Evolutionary conservation across 1,284 basidiomycete species (phyloP), one percentile per base, ranked within the genome.

Genomic region (Fomitiporia mediterranea): DNA sequence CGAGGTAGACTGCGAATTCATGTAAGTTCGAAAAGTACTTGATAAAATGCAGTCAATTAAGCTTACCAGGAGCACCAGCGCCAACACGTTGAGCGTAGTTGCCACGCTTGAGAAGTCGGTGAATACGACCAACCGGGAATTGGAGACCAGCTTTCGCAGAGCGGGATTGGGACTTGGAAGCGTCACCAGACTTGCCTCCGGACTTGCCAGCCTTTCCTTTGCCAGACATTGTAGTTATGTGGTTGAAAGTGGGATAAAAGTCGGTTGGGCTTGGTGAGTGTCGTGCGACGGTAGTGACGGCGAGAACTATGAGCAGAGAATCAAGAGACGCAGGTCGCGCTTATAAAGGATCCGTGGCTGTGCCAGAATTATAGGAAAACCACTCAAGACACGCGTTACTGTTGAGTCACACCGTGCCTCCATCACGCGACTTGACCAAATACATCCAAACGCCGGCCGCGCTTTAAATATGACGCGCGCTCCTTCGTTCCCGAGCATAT

Each of bases 111-210:
- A 93, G 73, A 62, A 91, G 84, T 83, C 91, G 86, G 76, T 94
- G 91, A 70, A 93, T 88, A 88, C 91, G 90, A 81, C 91, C 90
- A 70, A 93, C 91, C 59, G 89, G 90, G 83, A 92, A 87, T 73
- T 89, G 89, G 62, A 91, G 82, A 65, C 87, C 89, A 63, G 81
- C 81, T 75, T 92, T 93, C 66, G 87, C 81, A 44, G 90, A 92
- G 62, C 89, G 86, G 51, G 89, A 90, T 68, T 84, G 76, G 11
- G 80, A 70, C 69, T 83, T 83, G 64, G 67, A 72, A 42, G 80
- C 68, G 44, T 76, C 79, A 62, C 76, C 77, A 65, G 76, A 73
- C 42, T 77, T 72, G 67, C 81, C 81, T 66, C 79, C 80, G 58
- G 80, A 84, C 71, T 82, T 82, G 63, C 81, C 83, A 63, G 79